These are phyloP conservation scores for Rhizophlyctis rosea DNA, from an alignment of 192 early-diverging fungal genomes.

Conservation along the genomic window DNA sequence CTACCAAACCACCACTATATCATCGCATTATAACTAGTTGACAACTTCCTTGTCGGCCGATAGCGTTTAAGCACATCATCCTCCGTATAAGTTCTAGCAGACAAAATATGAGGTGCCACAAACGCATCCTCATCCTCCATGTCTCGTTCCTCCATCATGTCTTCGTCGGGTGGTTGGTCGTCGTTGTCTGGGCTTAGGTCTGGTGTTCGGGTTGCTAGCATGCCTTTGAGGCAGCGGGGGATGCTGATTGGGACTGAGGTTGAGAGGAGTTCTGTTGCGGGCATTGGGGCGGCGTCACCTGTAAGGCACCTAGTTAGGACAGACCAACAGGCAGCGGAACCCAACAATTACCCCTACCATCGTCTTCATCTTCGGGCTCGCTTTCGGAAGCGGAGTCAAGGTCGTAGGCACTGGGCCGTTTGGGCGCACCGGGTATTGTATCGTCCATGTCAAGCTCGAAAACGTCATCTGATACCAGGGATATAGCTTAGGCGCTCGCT, in stretches of 20 bases:
- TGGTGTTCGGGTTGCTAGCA: not conserved
- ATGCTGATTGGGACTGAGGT: constrained; percentile 25
- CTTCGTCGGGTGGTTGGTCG: not conserved
- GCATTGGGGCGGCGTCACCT: not conserved
- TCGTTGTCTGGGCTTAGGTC: not conserved
- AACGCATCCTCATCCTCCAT: constrained; percentile 13
- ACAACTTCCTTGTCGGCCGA: not conserved
- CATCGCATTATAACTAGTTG: not conserved
- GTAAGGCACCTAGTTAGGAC: not conserved
- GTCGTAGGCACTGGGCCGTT: too few species aligned
- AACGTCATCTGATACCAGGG: too few species aligned
- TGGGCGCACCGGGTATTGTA: too few species aligned
- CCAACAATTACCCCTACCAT: too few species aligned
- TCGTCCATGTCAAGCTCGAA: too few species aligned
- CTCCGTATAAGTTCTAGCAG: constrained; percentile 24
- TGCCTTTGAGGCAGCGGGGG: constrained; percentile 1
- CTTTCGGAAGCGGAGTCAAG: too few species aligned
- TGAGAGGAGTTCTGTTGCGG: constrained; percentile 9
- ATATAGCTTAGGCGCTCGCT: too few species aligned
- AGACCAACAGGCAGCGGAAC: too few species aligned
- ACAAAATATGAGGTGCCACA: constrained; percentile 28
- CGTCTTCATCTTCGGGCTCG: too few species aligned
- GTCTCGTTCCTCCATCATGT: not conserved
- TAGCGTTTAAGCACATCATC: constrained; percentile 15
- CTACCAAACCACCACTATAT: too few species aligned